These are phyloP conservation scores for Thermothielavioides terrestris DNA, from an alignment of 495 filamentous ascomycete species.

Conservation along the genomic window DNA sequence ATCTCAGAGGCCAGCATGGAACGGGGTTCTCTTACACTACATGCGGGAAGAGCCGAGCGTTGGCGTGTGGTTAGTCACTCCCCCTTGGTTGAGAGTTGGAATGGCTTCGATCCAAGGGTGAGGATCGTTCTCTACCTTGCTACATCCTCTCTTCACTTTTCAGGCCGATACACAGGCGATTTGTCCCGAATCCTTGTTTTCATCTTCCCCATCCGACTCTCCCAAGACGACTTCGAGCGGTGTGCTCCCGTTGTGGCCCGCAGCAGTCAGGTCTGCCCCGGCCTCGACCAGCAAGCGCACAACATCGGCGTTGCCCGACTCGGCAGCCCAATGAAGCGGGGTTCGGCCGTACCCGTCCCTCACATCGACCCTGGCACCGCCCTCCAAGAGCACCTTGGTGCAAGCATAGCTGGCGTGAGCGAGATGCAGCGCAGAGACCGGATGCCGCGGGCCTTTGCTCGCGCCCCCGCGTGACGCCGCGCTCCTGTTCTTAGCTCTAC, in stretches of 20 bases:
- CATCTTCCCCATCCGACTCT: background rate
- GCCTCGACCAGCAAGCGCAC: slow-evolving; percentile 10
- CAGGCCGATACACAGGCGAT: too few relatives aligned
- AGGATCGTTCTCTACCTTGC: background rate
- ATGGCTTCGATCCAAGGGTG: too few relatives aligned
- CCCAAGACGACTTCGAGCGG: background rate
- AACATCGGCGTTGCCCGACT: slow-evolving; percentile 3
- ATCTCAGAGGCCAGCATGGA: too few relatives aligned
- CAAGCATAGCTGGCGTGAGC: slow-evolving; percentile 4
- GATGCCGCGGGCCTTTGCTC: background rate
- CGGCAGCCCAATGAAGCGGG: slow-evolving; percentile 15
- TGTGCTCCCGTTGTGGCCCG: slow-evolving; percentile 8
- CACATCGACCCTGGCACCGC: slow-evolving; percentile 1
- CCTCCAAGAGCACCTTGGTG: slow-evolving; percentile 3
- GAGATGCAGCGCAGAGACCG: slow-evolving; percentile 16
- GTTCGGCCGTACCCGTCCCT: slow-evolving; percentile 12
- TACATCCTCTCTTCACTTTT: background rate
- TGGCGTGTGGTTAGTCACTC: too few relatives aligned
- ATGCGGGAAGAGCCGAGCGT: too few relatives aligned
- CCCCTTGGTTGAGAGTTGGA: too few relatives aligned
- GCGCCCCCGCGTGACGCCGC: background rate
- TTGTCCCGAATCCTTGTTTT: background rate
- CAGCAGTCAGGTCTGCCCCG: background rate
- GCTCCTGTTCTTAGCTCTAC: background rate
- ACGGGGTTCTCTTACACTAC: too few relatives aligned